Base-by-base conservation (phyloP, 2,329 filamentous ascomycete genomes). In the Albophoma yamanashiensis region DNA sequence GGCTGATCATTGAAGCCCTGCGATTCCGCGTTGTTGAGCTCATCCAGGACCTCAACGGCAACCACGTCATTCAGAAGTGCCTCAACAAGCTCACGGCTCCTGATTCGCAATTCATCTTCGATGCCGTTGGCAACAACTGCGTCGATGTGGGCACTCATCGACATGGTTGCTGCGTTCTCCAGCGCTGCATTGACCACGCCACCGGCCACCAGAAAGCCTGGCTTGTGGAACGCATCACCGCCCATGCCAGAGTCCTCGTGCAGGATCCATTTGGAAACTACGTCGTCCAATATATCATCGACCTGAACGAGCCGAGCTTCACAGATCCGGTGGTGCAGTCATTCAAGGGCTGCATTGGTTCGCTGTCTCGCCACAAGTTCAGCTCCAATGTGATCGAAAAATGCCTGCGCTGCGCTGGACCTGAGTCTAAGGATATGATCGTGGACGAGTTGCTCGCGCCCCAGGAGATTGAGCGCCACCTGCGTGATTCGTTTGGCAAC, bases 301-400 rank as follows among this genome's bases (percentile, higher is more conserved):
- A 97, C 71, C 83, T 97, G 59, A 92, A 92, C 65, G 92, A 99
- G 70, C 81, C 88, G 15, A 80, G 80, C 66, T 97, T 96, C 76
- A 97, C 93, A 1, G 89, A 94, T 68, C 93, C 93, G 4, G 81
- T 99, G 47, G 94, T 95, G 62, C 79, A 82, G 58, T 88, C 87
- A 69, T 97, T 99, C 78, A 78, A 82, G 60, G 88, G 88, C 67
- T 82, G 81, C 79, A 90, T 84, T 78, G 89, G 72, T 69, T 82
- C 74, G 75, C 83, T 83, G 20, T 97, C 94, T 7, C 92, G 92
- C 72, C 94, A 99, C 79, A 99, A 99, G 76, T 99, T 99, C 79
- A 97, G 92, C 77, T 97, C 94, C 69, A 99, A 99, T 68, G 94
- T 99, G 61, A 93, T 99, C 64, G 94, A 99, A 79, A 99, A 99